These are phyloP conservation scores for Clitocybe nebularis DNA, from an alignment of 1,284 basidiomycete species.

Conservation along the genomic window DNA sequence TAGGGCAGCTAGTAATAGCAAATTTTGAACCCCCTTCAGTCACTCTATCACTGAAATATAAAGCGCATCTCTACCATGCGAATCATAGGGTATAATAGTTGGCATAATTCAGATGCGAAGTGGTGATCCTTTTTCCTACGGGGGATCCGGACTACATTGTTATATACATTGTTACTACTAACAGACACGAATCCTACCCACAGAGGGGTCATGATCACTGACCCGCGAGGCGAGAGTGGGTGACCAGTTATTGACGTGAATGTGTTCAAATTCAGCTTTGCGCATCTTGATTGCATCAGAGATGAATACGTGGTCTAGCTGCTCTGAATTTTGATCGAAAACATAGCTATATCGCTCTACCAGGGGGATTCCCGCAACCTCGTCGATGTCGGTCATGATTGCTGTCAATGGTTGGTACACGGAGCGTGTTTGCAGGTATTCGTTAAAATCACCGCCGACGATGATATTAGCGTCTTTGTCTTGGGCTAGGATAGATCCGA, in stretches of 20 bases:
- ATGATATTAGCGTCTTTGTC: constrained; percentile 49
- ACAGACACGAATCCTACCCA: constrained; percentile 47
- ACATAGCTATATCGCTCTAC: constrained; percentile 61
- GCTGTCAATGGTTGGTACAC: constrained; percentile 45
- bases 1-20: too few species aligned
- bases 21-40: too few species aligned
- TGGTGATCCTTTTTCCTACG: too few species aligned
- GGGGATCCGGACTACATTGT: too few species aligned
- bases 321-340: constrained; percentile 55
- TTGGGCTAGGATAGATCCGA: constrained; percentile 39
- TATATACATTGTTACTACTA: too few species aligned
- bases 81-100: too few species aligned
- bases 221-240: constrained; percentile 35
- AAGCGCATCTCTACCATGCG: too few species aligned
- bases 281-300: constrained; percentile 42
- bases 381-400: constrained; percentile 48
- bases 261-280: constrained; percentile 46
- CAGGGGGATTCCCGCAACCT: constrained; percentile 38
- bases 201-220: constrained; percentile 61
- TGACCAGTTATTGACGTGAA: constrained; percentile 60
- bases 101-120: too few species aligned
- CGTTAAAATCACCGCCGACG: constrained; percentile 63
- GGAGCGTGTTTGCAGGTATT: constrained; percentile 49
- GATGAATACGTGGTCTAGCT: constrained; percentile 58
- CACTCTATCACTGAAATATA: too few species aligned